These are phyloP conservation scores for Boletus vinaceobasis DNA, from an alignment of 768 basidiomycete genomes.

Conservation along the genomic window DNA sequence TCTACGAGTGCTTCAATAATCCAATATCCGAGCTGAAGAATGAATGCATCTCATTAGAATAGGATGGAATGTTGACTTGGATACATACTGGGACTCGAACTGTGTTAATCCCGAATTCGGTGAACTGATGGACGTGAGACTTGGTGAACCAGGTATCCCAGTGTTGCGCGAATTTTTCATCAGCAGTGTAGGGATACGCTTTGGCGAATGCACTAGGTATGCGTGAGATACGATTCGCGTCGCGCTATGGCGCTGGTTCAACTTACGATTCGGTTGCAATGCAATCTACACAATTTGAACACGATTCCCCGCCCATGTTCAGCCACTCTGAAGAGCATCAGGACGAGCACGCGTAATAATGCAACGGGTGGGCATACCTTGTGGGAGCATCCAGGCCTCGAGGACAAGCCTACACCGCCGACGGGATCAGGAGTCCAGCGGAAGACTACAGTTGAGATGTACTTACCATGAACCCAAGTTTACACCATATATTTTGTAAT, in stretches of 20 bases:
- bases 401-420: constrained; percentile 57
- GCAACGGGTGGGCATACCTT: constrained; percentile 36
- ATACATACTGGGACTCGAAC: constrained; percentile 67
- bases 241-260: not conserved
- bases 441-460: not conserved
- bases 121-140: constrained; percentile 53
- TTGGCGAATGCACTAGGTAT: constrained; percentile 51
- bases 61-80: not conserved
- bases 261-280: constrained; percentile 65
- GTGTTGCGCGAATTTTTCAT: constrained; percentile 56
- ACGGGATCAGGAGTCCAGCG: not conserved
- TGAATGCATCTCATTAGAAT: not conserved
- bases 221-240: not conserved
- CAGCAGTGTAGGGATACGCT: constrained; percentile 57
- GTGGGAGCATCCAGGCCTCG: constrained; percentile 82
- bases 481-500: constrained; percentile 62
- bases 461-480: constrained; percentile 65
- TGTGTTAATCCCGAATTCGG: constrained; percentile 61
- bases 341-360: not conserved
- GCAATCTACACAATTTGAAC: constrained; percentile 57
- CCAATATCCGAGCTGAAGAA: constrained; percentile 72
- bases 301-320: constrained; percentile 67
- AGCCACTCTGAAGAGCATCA: constrained; percentile 51
- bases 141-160: constrained; percentile 77
- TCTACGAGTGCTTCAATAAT: constrained; percentile 72